Evolutionary conservation across 176 grass and related monocot genomes (phyloP), one percentile per base, ranked within the genome.

Genomic region (Eragrostis nindensis): DNA sequence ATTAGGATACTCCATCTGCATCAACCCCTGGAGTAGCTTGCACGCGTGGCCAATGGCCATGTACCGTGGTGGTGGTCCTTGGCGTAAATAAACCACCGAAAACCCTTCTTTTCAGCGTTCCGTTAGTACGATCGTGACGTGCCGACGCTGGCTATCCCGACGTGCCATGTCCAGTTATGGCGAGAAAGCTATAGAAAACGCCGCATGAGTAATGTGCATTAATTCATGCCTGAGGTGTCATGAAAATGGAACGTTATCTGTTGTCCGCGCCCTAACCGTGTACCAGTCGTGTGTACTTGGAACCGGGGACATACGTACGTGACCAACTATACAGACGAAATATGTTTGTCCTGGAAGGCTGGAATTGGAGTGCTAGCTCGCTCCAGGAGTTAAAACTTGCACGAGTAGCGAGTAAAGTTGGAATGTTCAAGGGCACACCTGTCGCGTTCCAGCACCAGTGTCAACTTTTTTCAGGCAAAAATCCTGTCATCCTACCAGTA

Each of bases 141-240:
- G 42, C n/a, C 73, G 73, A 44, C 32, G 18, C 12, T n/a, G n/a
- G n/a, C n/a, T 11, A 44, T 48, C 38, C 6, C 53, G 66, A 44
- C 50, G 66, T 73, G 68, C 68, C 47, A 44, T 5, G 3, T 4
- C 24, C 15, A 18, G n/a, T 36, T 60, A 68, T 7, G 49, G 4
- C 8, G 17, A 29, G 86, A 88, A 68, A 84, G 86, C 76, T 16
- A 84, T 9, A 36, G 30, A 11, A n/a, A 79, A 78, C 55, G 49
- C 39, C n/a, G 59, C 41, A 15, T 15, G 24, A 45, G 29, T 41
- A 52, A 29, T 36, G 41, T 24, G 41, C 68, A 79, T 41, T n/a
- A n/a, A n/a, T n/a, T 87, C 25, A 77, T 7, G 68, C 29, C 12
- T 27, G 62, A 48, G 42, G 49, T 53, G 85, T 27, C 85, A 32